A percentile compares a stretch with the other conserved stretches of the same genome.
phyloP scores from a whole-genome alignment of 1,284 basidiomycete species.

The Naganishia sp. region DNA sequence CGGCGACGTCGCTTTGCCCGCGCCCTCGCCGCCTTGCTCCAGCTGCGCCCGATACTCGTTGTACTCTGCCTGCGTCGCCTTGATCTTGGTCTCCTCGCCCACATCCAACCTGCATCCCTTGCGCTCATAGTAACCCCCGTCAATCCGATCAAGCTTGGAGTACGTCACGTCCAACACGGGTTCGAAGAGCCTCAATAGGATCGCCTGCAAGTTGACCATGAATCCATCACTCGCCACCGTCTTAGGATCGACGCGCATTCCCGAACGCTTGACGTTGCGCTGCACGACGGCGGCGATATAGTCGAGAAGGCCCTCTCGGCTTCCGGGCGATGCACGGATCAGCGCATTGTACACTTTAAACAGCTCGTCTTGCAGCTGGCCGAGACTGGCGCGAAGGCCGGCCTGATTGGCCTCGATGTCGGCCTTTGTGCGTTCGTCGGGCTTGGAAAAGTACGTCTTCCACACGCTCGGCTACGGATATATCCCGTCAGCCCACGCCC shows the following conservation, averaged over 20 bases:
- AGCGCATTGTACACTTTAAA: constrained; percentile 88
- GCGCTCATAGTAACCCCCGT: constrained; percentile 71
- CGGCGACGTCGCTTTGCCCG: constrained; percentile 17
- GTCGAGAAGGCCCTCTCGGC: constrained; percentile 80
- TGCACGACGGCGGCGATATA: constrained; percentile 75
- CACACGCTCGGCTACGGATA: constrained; percentile 69
- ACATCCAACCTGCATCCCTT: constrained; percentile 71
- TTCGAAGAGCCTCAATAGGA: constrained; percentile 85
- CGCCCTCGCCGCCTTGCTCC: constrained; percentile 36
- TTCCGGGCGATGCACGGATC: constrained; percentile 75
- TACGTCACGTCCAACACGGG: constrained; percentile 94
- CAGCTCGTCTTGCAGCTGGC: constrained; percentile 75
- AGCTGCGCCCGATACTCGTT: constrained; percentile 66
- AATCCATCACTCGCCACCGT: constrained; percentile 90
- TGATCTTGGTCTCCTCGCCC: constrained; percentile 85
- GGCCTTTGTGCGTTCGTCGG: constrained; percentile 68
- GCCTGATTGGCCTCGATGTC: constrained; percentile 82
- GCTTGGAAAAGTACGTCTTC: constrained; percentile 77
- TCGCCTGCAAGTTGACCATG: constrained; percentile 84
- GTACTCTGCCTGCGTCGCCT: constrained; percentile 82
- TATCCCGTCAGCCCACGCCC: neutral
- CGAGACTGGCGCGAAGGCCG: constrained; percentile 76
- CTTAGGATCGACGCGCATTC: constrained; percentile 83
- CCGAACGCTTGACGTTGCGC: constrained; percentile 81
- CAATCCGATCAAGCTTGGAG: constrained; percentile 88